Evolutionary conservation across 2,329 filamentous ascomycete species (phyloP).

Genomic region (Orbilia oligospora): DNA sequence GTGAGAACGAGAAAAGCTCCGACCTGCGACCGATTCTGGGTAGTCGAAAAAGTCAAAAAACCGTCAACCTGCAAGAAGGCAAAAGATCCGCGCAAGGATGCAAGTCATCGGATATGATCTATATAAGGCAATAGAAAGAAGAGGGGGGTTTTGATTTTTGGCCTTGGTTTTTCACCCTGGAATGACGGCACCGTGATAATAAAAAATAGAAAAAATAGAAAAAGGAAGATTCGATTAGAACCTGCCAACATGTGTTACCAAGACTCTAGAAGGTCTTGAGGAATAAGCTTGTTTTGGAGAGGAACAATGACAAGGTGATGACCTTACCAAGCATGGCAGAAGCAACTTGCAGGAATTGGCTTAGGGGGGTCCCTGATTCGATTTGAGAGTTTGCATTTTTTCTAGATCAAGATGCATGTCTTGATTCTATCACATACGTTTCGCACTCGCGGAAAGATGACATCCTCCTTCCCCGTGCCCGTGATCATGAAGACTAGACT

Average conservation of each 20-base stretch:
- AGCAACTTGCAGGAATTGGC: conserved; percentile 26
- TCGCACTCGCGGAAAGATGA: conserved; percentile 13
- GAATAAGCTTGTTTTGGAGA: conserved; percentile 55
- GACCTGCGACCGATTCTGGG: conserved; percentile 44
- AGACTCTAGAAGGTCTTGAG: conserved; percentile 36
- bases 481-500: neutral
- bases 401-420: conserved; percentile 13
- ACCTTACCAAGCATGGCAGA: conserved; percentile 39
- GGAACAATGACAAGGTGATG: conserved; percentile 33
- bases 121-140: conserved; percentile 10
- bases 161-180: neutral
- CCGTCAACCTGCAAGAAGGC: neutral
- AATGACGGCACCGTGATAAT: neutral
- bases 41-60: conserved; percentile 4
- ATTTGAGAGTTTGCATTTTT: conserved; percentile 32
- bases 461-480: neutral
- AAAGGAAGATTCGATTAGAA: neutral
- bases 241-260: conserved; percentile 21
- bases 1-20: conserved; percentile 42
- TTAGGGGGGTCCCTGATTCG: conserved; percentile 33
- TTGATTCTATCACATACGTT: conserved; percentile 18
- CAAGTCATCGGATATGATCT: conserved; percentile 2
- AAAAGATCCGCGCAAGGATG: conserved; percentile 31
- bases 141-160: neutral
- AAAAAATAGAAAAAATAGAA: neutral